These are phyloP conservation scores for Phialocephala subalpina DNA, from an alignment of 2,329 filamentous ascomycete species.

Conservation along the genomic window DNA sequence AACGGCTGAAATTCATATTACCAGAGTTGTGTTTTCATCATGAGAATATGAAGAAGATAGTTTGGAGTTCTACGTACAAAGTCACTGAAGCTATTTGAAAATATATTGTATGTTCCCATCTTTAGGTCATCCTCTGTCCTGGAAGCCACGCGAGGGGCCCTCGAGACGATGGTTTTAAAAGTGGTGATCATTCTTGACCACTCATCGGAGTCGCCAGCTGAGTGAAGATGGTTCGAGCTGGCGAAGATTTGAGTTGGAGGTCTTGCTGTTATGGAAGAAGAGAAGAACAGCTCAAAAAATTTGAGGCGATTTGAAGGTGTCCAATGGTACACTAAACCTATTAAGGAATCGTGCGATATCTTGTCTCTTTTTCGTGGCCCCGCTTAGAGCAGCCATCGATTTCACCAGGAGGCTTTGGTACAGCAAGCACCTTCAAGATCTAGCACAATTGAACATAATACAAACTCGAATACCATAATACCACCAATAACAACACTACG, in stretches of 20 bases:
- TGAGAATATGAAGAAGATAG: conserved; percentile 13
- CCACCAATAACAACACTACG: conserved; percentile 15
- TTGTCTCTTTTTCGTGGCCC: conserved; percentile 11
- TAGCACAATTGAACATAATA: conserved; percentile 30
- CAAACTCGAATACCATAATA: conserved; percentile 23
- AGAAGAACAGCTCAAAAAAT: conserved; percentile 36
- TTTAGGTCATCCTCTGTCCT: conserved; percentile 75
- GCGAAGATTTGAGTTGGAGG: conserved; percentile 80
- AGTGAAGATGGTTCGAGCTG: conserved; percentile 62
- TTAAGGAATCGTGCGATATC: conserved; percentile 6
- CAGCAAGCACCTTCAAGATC: conserved; percentile 25
- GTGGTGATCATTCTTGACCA: conserved; percentile 74
- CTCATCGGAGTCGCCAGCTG: conserved; percentile 75
- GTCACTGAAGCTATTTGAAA: conserved; percentile 4
- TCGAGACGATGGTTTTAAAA: conserved; percentile 86
- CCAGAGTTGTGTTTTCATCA: conserved; percentile 50
- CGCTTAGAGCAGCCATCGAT: conserved; percentile 9
- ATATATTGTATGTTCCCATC: conserved; percentile 60
- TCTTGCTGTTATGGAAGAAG: conserved; percentile 60
- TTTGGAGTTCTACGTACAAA: conserved; percentile 26
- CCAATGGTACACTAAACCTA: not conserved
- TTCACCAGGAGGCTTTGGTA: conserved; percentile 3
- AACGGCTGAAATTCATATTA: conserved; percentile 61
- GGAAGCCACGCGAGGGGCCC: conserved; percentile 64
- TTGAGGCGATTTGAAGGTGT: conserved; percentile 2